A percentile compares a stretch with the other conserved stretches of the same genome.
These are phyloP conservation scores for Dendrobium officinale DNA, from an alignment of 106 monocot species.

Conservation along the genomic window DNA sequence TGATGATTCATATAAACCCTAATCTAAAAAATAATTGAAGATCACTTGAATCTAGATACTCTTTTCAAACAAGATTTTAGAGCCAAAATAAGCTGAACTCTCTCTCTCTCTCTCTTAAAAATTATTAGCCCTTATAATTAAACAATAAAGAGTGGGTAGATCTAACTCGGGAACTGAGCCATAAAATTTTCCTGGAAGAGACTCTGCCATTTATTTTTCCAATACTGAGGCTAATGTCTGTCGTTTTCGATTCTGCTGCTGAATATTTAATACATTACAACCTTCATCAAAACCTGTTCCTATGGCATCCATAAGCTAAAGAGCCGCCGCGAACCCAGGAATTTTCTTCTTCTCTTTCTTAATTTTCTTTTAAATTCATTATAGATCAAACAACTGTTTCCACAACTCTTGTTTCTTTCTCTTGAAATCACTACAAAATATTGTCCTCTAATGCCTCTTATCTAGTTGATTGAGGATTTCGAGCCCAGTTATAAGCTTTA, in stretches of 20 bases:
- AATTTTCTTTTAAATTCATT: neutral
- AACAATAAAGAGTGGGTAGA: constrained; percentile 6
- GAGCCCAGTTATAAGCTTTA: neutral
- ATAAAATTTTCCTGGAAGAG: neutral
- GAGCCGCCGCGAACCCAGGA: constrained; percentile 12
- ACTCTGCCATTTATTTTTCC: neutral
- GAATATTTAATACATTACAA: neutral
- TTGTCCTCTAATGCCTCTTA: too few relatives aligned
- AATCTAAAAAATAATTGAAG: too few relatives aligned
- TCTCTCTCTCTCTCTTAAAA: too few relatives aligned
- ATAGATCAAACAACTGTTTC: neutral
- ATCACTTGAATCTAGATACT: too few relatives aligned
- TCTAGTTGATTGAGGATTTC: neutral
- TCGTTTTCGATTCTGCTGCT: constrained; percentile 3
- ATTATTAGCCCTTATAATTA: neutral
- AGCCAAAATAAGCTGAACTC: too few relatives aligned
- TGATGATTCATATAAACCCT: too few relatives aligned
- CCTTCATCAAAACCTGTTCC: neutral
- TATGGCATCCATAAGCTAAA: neutral
- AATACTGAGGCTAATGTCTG: constrained; percentile 10
- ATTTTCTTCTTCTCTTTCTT: neutral
- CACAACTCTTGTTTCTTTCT: neutral
- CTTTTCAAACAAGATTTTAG: too few relatives aligned
- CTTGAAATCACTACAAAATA: neutral
- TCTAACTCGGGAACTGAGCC: neutral